Evolutionary conservation across 768 basidiomycete genomes (phyloP), one percentile per base, ranked within the genome.

Genomic region (Boletus vermiculosoides): DNA sequence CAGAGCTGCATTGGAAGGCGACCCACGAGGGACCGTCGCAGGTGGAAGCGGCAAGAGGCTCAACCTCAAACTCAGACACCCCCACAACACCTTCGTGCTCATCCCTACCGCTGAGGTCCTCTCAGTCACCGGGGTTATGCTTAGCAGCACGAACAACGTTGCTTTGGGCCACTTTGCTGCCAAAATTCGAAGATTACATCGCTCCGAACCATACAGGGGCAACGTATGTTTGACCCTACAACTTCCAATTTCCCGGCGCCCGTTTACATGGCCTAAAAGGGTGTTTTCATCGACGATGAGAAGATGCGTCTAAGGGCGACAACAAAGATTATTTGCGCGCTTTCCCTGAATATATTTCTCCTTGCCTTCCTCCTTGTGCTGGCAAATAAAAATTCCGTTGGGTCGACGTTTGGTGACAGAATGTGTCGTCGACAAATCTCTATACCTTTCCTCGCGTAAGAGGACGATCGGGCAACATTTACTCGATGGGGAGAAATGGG

Each of bases 201-300:
- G 87, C 63, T 96, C 96, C 22, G 96, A 99, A 70, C 95, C 94
- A 16, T 99, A 98, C 76, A 93, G 98, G 75, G 96, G 94, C 70
- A 98, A 98, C 83, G 94, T 96, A 67, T 50, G 89, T 74, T 45
- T 10, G 1, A 18, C 20, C 30, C n/a, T 3, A 23, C 45, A 4
- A 22, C 44, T 34, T 22, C 37, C 33, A 20, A 28, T 33, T 48
- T 45, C n/a, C n/a, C n/a, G n/a, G n/a, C n/a, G n/a, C 37, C 44
- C 23, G n/a, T 58, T 59, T 39, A 56, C 28, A 44, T 55, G 45
- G 48, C 30, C 31, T 55, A 22, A 18, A 60, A 98, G 91, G 95
- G 95, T 61, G 87, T 98, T 58, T 96, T 98, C 65, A 83, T 98
- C 52, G 94, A 92, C n/a, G 82, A 86, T 66, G 96, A 99, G 73